Conservation (phyloP, 352 stramenopile genomes). For the Globisporangium echinulatum region DNA sequence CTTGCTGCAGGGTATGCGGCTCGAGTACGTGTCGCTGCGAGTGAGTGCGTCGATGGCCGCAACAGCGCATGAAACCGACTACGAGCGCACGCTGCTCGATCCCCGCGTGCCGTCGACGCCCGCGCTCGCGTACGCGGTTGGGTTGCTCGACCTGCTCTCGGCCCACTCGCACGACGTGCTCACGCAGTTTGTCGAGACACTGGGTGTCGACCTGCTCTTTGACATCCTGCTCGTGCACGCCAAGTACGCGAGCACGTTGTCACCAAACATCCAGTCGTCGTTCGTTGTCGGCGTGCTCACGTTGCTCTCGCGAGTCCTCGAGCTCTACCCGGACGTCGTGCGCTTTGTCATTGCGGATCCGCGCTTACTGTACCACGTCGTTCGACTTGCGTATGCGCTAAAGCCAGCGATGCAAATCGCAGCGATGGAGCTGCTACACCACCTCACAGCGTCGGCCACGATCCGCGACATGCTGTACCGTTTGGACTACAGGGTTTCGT, state of each 20-base stretch:
- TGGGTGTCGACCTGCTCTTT: slow-evolving; percentile 4
- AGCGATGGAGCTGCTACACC: slow-evolving; percentile 20
- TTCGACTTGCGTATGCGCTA: slow-evolving; percentile 19
- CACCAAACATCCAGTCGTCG: background rate
- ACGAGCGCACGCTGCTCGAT: slow-evolving; percentile 8
- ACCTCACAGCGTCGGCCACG: slow-evolving; percentile 4
- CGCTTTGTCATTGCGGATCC: slow-evolving; percentile 8
- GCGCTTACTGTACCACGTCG: slow-evolving; percentile 19
- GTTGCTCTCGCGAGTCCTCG: background rate
- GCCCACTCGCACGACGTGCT: background rate
- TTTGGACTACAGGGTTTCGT: slow-evolving; percentile 10
- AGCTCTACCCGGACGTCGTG: background rate
- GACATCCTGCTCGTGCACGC: slow-evolving; percentile 6
- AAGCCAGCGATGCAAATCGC: slow-evolving; percentile 16
- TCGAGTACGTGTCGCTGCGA: slow-evolving; percentile 7
- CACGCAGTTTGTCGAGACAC: slow-evolving; percentile 5
- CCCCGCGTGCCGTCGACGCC: slow-evolving; percentile 8
- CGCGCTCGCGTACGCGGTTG: slow-evolving; percentile 7
- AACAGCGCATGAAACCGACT: slow-evolving; percentile 6
- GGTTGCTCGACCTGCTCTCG: slow-evolving; percentile 1
- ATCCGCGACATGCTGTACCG: slow-evolving; percentile 9
- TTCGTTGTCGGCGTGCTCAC: slow-evolving; percentile 1
- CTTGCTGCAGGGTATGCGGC: background rate
- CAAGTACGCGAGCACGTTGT: background rate
- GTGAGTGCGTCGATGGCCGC: slow-evolving; percentile 3